A percentile compares a stretch with the other conserved stretches of the same genome.
phyloP scores from a whole-genome alignment of 75 land plant species.

The Sequoia sempervirens region DNA sequence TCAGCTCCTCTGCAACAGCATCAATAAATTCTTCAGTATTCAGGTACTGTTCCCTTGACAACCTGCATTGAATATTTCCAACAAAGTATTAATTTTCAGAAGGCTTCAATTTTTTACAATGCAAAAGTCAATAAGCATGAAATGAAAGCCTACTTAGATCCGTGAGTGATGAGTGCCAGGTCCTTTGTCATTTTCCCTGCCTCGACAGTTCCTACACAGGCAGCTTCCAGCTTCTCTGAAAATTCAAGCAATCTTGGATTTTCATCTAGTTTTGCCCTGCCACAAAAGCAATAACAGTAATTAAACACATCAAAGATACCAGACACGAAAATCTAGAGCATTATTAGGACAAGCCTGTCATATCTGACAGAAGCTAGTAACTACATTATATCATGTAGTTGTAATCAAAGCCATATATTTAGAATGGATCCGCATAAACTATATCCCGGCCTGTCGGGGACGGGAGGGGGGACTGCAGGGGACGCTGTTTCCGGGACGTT shows the following conservation, averaged over 20 bases:
- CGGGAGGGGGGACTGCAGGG: too few relatives aligned
- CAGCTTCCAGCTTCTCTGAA: slow-evolving; percentile 79
- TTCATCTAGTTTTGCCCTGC: slow-evolving; percentile 78
- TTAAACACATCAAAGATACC: neutral
- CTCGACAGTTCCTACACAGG: slow-evolving; percentile 79
- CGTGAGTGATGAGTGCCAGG: slow-evolving; percentile 77
- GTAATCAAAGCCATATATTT: neutral
- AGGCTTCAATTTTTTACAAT: neutral
- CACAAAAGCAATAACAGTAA: slow-evolving; percentile 3
- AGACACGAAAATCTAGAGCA: neutral
- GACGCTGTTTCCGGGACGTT: too few relatives aligned
- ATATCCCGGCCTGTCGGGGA: too few relatives aligned
- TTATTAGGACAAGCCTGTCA: neutral
- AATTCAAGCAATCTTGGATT: slow-evolving; percentile 75
- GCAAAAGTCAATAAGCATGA: neutral
- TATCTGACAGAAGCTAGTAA: neutral
- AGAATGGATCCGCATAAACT: neutral
- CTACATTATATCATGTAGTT: neutral
- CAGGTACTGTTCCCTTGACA: slow-evolving; percentile 39
- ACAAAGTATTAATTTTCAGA: neutral
- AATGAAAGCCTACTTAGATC: slow-evolving; percentile 60
- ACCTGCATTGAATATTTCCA: slow-evolving; percentile 27
- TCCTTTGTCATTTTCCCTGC: slow-evolving; percentile 96
- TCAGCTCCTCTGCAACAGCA: slow-evolving; percentile 59
- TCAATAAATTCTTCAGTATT: slow-evolving; percentile 79